phyloP scores from a whole-genome alignment of 441 rosid genomes.

The Adansonia madagascariensis region DNA sequence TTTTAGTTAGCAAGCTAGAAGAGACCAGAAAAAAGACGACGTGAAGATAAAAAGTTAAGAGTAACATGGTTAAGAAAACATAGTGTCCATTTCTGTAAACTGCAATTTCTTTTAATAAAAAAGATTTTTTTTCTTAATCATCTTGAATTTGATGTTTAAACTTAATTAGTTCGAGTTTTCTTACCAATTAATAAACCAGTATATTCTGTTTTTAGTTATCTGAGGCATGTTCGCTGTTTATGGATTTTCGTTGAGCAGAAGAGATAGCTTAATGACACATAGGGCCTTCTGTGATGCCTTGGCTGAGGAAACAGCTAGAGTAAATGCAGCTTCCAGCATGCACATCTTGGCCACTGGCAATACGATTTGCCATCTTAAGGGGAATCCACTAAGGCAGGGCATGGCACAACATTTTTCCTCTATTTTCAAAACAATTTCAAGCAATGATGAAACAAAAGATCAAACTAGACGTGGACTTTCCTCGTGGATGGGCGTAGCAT shows the following conservation, averaged over 20 bases:
- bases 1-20: background rate
- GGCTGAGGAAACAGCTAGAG: conserved; percentile 88
- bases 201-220: background rate
- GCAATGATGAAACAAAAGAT: conserved; percentile 34
- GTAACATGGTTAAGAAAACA: background rate
- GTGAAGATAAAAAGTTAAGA: background rate
- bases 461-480: conserved; percentile 56
- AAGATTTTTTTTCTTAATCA: background rate
- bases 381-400: conserved; percentile 41
- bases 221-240: background rate
- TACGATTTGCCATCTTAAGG: conserved; percentile 41
- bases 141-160: background rate
- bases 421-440: conserved; percentile 57
- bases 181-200: too few species aligned
- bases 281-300: conserved; percentile 96
- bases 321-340: conserved; percentile 63
- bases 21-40: background rate
- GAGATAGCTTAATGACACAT: conserved; percentile 91
- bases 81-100: background rate
- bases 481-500: conserved; percentile 54
- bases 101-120: background rate
- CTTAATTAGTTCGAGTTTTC: too few species aligned
- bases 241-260: conserved; percentile 46
- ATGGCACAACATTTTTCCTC: conserved; percentile 53
- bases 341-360: conserved; percentile 36